A percentile compares a stretch with the other conserved stretches of the same genome.
These are phyloP conservation scores for Moringa oleifera DNA, from an alignment of 345 rosid species.

Conservation along the genomic window DNA sequence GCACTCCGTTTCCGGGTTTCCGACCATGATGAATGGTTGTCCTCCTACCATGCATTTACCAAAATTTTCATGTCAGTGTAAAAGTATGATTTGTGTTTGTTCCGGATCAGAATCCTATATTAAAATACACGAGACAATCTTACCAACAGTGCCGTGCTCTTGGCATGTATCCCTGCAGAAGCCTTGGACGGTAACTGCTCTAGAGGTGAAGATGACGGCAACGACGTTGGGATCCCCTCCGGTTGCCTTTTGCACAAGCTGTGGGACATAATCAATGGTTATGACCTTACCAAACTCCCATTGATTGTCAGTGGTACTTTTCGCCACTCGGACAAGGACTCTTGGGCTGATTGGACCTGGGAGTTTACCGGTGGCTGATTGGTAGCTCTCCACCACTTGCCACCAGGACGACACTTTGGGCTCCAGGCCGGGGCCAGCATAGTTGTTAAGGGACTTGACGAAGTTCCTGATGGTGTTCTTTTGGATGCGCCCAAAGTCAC, in stretches of 20 bases:
- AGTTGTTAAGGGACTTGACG: slow-evolving; percentile 32
- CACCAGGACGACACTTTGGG: slow-evolving; percentile 37
- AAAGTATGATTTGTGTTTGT: background rate
- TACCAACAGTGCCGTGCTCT: slow-evolving; percentile 24
- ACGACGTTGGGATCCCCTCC: slow-evolving; percentile 25
- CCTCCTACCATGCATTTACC: background rate
- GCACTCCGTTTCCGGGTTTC: slow-evolving; percentile 59
- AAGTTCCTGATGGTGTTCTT: slow-evolving; percentile 30
- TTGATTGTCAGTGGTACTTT: slow-evolving; percentile 25
- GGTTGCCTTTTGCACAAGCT: slow-evolving; percentile 22
- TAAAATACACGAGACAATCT: too few species aligned
- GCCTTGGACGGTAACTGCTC: slow-evolving; percentile 34
- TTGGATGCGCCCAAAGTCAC: slow-evolving; percentile 20
- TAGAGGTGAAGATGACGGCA: slow-evolving; percentile 41
- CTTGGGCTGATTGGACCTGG: slow-evolving; percentile 5
- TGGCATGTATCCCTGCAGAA: slow-evolving; percentile 56
- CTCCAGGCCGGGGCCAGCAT: slow-evolving; percentile 15
- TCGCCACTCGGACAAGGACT: slow-evolving; percentile 32
- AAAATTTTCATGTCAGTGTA: background rate
- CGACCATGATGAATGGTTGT: slow-evolving; percentile 45
- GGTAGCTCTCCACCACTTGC: slow-evolving; percentile 48
- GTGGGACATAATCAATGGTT: slow-evolving; percentile 20
- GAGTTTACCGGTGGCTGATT: background rate
- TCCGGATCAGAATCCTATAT: too few species aligned
- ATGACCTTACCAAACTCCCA: slow-evolving; percentile 42